These are phyloP conservation scores for Trichosanthes cucumerina DNA, from an alignment of 306 rosid species.

Conservation along the genomic window DNA sequence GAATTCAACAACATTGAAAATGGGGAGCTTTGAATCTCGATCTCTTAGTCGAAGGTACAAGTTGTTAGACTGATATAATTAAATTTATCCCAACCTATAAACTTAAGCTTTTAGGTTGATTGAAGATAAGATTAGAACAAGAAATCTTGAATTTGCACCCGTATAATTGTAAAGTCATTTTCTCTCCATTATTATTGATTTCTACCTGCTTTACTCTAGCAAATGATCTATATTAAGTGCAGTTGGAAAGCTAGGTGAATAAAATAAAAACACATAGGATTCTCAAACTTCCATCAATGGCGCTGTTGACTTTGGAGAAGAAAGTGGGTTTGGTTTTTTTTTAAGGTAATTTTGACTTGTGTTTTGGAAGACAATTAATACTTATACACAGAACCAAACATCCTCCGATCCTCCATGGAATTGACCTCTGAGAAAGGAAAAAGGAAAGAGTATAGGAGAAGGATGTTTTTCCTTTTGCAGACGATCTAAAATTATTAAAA, in stretches of 20 bases:
- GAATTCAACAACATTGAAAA: too few species aligned
- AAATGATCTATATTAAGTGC: neutral
- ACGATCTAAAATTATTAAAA: neutral
- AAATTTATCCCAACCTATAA: too few species aligned
- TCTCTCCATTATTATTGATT: too few species aligned
- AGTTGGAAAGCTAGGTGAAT: neutral
- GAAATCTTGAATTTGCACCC: too few species aligned
- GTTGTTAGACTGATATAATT: too few species aligned
- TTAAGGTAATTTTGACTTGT: neutral
- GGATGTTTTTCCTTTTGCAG: neutral
- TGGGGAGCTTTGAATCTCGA: too few species aligned
- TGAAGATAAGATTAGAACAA: too few species aligned
- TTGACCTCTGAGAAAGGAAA: neutral
- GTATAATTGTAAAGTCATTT: too few species aligned
- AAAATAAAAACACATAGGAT: neutral
- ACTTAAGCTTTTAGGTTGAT: too few species aligned
- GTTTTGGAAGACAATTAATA: neutral
- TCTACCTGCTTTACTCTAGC: too few species aligned
- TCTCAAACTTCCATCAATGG: neutral
- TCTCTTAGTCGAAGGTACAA: too few species aligned
- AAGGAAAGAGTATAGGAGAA: neutral
- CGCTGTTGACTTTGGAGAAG: neutral
- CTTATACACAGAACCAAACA: neutral
- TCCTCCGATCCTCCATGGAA: neutral
- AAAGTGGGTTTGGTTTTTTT: neutral